Percentiles rank a stretch among this genome's conserved stretches.
These are phyloP conservation scores for Magnaporthiopsis incrustans DNA, from an alignment of 2,329 filamentous ascomycete genomes.

Conservation along the genomic window DNA sequence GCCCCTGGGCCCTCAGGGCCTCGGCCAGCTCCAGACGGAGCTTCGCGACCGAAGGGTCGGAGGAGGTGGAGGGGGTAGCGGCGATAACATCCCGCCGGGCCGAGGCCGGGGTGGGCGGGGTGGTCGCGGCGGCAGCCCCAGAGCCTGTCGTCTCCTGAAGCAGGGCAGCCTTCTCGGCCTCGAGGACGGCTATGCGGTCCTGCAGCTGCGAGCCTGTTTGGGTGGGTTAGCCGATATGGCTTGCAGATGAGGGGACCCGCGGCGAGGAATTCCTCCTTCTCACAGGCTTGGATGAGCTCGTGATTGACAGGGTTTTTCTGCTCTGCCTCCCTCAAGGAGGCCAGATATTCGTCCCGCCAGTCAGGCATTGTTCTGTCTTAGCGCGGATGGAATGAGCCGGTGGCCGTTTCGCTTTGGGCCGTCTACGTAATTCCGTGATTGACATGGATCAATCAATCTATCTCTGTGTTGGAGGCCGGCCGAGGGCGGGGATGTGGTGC, in stretches of 20 bases:
- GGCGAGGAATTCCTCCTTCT: not conserved
- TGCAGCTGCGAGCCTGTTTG: slow-evolving; percentile 54
- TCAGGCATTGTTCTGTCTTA: slow-evolving; percentile 38
- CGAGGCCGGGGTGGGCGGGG: slow-evolving; percentile 4
- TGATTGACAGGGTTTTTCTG: slow-evolving; percentile 53
- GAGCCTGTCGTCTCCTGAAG: slow-evolving; percentile 2
- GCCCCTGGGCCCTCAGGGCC: slow-evolving; percentile 65
- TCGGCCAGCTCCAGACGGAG: slow-evolving; percentile 65
- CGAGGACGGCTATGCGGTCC: slow-evolving; percentile 56
- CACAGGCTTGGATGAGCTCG: slow-evolving; percentile 74
- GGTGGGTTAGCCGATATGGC: not conserved
- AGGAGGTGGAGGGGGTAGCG: slow-evolving; percentile 9
- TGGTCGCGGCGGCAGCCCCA: not conserved
- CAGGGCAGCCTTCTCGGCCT: slow-evolving; percentile 42
- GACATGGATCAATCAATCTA: not conserved
- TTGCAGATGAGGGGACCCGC: not conserved
- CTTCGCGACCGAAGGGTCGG: slow-evolving; percentile 33
- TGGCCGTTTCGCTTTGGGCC: not conserved
- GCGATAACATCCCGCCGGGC: not conserved
- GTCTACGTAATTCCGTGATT: not conserved
- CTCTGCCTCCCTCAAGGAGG: slow-evolving; percentile 64
- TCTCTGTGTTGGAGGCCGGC: not conserved
- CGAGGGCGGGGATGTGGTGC: not conserved
- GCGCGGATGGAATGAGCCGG: slow-evolving; percentile 2
- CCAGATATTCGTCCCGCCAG: slow-evolving; percentile 77